Percentiles rank a stretch among this genome's conserved stretches.
Conservation (phyloP, 306 rosid genomes). For the Quercus gilva region DNA sequence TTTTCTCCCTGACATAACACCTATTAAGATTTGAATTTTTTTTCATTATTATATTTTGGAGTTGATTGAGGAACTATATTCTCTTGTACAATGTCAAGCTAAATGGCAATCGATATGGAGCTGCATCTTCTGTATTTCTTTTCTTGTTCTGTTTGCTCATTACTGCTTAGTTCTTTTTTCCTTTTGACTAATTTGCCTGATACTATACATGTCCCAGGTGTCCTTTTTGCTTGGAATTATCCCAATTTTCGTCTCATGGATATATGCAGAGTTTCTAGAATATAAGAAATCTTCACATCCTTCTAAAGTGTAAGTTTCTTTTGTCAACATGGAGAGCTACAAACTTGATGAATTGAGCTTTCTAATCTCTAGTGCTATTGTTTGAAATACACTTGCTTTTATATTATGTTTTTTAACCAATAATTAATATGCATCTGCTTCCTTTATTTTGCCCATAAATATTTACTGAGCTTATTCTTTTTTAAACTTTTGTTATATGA, state of each 20-base stretch:
- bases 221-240: slow-evolving; percentile 82
- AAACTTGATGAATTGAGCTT: slow-evolving; percentile 12
- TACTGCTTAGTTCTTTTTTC: background rate
- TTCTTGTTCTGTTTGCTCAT: background rate
- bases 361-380: background rate
- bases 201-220: slow-evolving; percentile 54
- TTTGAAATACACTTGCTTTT: background rate
- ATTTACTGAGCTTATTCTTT: background rate
- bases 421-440: background rate
- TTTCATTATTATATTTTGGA: too few relatives aligned
- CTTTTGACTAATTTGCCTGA: background rate
- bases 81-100: too few relatives aligned
- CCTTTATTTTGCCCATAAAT: slow-evolving; percentile 19
- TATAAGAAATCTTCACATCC: slow-evolving; percentile 62
- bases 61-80: too few relatives aligned
- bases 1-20: too few relatives aligned
- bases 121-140: background rate
- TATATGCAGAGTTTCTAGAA: slow-evolving; percentile 90
- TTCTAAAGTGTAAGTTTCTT: slow-evolving; percentile 76
- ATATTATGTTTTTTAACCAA: background rate
- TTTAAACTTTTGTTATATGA: background rate
- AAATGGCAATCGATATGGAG: background rate
- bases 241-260: slow-evolving; percentile 88
- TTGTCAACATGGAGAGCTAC: slow-evolving; percentile 2
- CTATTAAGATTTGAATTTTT: too few relatives aligned